Base-by-base conservation (phyloP, 2,329 filamentous ascomycete species). In the Colletotrichum australisinense region DNA sequence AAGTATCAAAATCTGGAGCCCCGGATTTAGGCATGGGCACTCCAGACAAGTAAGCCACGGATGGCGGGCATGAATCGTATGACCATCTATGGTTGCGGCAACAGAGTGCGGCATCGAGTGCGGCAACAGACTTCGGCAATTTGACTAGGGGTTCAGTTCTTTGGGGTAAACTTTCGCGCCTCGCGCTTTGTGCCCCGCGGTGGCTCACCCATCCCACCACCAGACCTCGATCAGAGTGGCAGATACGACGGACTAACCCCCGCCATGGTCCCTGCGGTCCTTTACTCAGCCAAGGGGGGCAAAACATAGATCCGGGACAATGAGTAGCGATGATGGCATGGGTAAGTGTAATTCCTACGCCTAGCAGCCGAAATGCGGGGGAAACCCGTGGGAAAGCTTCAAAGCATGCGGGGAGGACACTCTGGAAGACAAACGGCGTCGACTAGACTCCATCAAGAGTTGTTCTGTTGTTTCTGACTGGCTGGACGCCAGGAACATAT, bases 61-160 rank as follows among this genome's bases (percentile, higher is more conserved):
- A 65, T 57, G 53, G 52, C 55, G 59, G 59, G 59, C 59, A 55
- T 63, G 67, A 58, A 52, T 69, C 67, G 62, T 64, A 69, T 63
- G 67, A 69, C 30, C 57, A 28, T 9, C 30, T 26, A 35, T 49
- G 19, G 28, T 57, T 42, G 53, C 67, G 67, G 67, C 67, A 69
- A 64, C 67, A 56, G n/a, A 46, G 14, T 30, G 42, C 59, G 67
- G 67, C 59, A 69, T 65, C 63, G 52, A 38, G 63, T 30, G 24
- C 63, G 63, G 63, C 63, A 65, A 56, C n/a, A 56, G 24, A 46
- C 22, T 65, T 65, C 63, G 63, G 63, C 63, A 65, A 56, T 42
- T 64, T 55, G 46, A 28, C 49, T 55, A 60, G 57, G 57, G 57
- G 57, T 42, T 8, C 57, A 30, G 22, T 60, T 32, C 35, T 38